These are phyloP conservation scores for Echinosophora koreensis DNA, from an alignment of 306 rosid genomes.

Conservation along the genomic window DNA sequence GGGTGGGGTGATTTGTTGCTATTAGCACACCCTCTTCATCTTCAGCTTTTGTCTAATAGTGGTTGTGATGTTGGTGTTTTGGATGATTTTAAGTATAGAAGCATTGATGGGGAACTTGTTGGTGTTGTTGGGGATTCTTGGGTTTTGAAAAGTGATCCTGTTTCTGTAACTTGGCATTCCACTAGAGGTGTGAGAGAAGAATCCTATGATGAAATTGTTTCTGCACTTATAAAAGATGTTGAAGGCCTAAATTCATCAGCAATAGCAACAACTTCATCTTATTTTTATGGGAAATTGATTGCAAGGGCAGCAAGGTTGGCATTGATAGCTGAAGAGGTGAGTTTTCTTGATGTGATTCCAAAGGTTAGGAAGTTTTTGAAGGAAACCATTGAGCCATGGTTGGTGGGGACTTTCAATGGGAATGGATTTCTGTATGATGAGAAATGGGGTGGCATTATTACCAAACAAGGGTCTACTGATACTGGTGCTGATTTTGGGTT, in stretches of 20 bases:
- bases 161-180: conserved; percentile 86
- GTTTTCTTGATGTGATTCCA: conserved; percentile 65
- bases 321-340: conserved; percentile 86
- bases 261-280: conserved; percentile 64
- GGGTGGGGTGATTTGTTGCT: conserved; percentile 83
- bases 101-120: conserved; percentile 91
- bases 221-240: conserved; percentile 73
- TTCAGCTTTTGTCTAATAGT: conserved; percentile 55
- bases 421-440: conserved; percentile 84
- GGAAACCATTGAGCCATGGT: conserved; percentile 84
- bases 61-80: conserved; percentile 54
- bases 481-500: conserved; percentile 85
- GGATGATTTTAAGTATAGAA: conserved; percentile 67
- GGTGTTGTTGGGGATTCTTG: conserved; percentile 90
- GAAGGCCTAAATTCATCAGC: conserved; percentile 53
- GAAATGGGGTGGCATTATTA: conserved; percentile 88
- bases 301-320: conserved; percentile 91
- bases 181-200: conserved; percentile 63
- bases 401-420: conserved; percentile 71
- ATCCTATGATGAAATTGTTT: conserved; percentile 59
- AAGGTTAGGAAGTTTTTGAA: conserved; percentile 64
- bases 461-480: conserved; percentile 74
- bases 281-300: conserved; percentile 75
- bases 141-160: conserved; percentile 69
- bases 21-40: conserved; percentile 92